These are phyloP conservation scores for Globisporangium paroecandrum DNA, from an alignment of 352 stramenopile species.

Conservation along the genomic window DNA sequence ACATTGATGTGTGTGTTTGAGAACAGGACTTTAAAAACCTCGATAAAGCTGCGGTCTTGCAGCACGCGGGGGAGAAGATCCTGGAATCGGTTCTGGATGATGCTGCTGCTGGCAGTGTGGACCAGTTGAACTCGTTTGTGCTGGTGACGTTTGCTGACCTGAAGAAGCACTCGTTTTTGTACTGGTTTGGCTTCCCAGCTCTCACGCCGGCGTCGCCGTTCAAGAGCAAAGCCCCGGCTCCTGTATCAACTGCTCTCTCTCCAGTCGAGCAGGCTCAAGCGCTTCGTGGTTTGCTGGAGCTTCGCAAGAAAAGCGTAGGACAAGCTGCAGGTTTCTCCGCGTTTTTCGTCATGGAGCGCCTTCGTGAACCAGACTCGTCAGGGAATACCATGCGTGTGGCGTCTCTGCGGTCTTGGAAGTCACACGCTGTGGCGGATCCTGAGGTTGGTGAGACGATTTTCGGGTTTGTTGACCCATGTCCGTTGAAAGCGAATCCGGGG, in stretches of 20 bases:
- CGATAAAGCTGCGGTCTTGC: slow-evolving; percentile 77
- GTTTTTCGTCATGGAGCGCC: slow-evolving; percentile 71
- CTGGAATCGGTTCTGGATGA: slow-evolving; percentile 29
- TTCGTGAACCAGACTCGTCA: slow-evolving; percentile 6
- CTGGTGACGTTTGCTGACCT: slow-evolving; percentile 91
- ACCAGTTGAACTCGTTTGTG: slow-evolving; percentile 81
- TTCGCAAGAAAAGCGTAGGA: slow-evolving; percentile 25
- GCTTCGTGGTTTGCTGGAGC: slow-evolving; percentile 38
- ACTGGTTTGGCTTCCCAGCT: slow-evolving; percentile 92
- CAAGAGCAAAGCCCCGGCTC: slow-evolving; percentile 23
- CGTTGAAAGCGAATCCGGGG: slow-evolving; percentile 66
- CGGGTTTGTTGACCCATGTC: slow-evolving; percentile 87
- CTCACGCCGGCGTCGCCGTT: slow-evolving; percentile 45
- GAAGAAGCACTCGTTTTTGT: slow-evolving; percentile 92
- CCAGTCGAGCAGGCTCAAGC: slow-evolving; percentile 32
- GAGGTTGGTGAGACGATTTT: slow-evolving; percentile 52
- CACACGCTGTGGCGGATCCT: neutral
- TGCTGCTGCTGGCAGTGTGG: slow-evolving; percentile 21
- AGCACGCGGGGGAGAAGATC: slow-evolving; percentile 34
- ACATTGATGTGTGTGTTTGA: neutral
- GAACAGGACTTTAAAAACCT: slow-evolving; percentile 77
- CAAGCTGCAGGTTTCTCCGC: slow-evolving; percentile 36
- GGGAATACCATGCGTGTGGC: slow-evolving; percentile 27
- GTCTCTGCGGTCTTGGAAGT: slow-evolving; percentile 31
- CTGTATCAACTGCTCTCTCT: slow-evolving; percentile 35